A percentile compares a stretch with the other conserved stretches of the same genome.
These are phyloP conservation scores for Aspergillus hancockii DNA, from an alignment of 495 filamentous ascomycete species.

Conservation along the genomic window DNA sequence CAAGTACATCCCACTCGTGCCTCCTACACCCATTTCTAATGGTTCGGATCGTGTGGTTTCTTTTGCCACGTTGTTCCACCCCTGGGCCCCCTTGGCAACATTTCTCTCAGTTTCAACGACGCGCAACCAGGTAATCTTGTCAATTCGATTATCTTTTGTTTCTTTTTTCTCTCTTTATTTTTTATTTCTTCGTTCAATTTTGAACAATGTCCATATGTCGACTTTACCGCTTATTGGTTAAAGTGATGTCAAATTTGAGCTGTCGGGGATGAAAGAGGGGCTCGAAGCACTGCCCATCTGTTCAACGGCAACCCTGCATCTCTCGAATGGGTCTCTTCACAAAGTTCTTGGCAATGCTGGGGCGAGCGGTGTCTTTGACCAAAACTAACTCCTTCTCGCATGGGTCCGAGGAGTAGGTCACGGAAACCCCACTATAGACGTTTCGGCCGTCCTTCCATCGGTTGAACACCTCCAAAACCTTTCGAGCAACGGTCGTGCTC, in stretches of 20 bases:
- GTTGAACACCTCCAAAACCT: slow-evolving; percentile 31
- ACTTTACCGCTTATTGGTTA: neutral
- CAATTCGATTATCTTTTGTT: slow-evolving; percentile 2
- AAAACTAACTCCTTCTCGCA: slow-evolving; percentile 37
- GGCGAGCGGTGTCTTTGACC: slow-evolving; percentile 21
- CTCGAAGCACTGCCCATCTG: slow-evolving; percentile 1
- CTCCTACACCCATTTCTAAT: neutral
- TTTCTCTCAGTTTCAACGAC: slow-evolving; percentile 12
- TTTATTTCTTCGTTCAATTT: neutral
- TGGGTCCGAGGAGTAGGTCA: slow-evolving; percentile 38
- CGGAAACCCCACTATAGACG: slow-evolving; percentile 31
- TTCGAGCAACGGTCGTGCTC: slow-evolving; percentile 34
- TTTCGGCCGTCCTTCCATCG: slow-evolving; percentile 26
- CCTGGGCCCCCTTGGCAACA: slow-evolving; percentile 7
- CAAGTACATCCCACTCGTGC: neutral
- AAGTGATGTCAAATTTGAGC: neutral
- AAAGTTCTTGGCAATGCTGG: slow-evolving; percentile 18
- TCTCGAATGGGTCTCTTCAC: slow-evolving; percentile 19
- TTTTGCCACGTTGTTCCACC: slow-evolving; percentile 10
- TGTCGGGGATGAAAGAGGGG: neutral
- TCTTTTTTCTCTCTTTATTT: slow-evolving; percentile 3
- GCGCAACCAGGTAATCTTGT: slow-evolving; percentile 4
- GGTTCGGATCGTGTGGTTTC: slow-evolving; percentile 1
- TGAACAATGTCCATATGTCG: neutral
- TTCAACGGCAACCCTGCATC: slow-evolving; percentile 5